These are phyloP conservation scores for Chaetomiaceae sp. DNA, from an alignment of 2,329 filamentous ascomycete species.

Conservation along the genomic window DNA sequence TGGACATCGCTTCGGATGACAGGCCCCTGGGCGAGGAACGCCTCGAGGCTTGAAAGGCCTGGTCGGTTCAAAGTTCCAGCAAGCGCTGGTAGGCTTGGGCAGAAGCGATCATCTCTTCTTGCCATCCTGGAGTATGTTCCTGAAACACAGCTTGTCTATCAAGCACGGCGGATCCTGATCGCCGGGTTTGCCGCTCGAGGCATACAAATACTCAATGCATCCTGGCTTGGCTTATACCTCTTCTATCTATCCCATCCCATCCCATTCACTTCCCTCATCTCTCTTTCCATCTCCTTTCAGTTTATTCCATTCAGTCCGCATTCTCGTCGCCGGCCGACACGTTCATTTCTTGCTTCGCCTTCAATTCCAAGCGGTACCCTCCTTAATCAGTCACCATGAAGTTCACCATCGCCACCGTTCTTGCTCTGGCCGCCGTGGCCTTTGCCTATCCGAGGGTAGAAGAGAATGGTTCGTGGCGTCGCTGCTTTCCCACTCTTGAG, in stretches of 20 bases:
- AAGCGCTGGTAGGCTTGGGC: background rate
- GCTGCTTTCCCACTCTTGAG: background rate
- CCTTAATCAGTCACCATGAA: constrained; percentile 45
- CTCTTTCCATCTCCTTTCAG: constrained; percentile 9
- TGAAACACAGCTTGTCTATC: constrained; percentile 26
- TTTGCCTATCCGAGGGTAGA: constrained; percentile 36
- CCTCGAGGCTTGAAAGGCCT: background rate
- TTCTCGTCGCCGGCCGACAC: constrained; percentile 52
- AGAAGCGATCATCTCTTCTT: constrained; percentile 14
- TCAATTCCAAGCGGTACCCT: constrained; percentile 20
- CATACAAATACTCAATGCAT: constrained; percentile 29
- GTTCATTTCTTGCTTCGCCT: constrained; percentile 29
- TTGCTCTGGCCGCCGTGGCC: constrained; percentile 44
- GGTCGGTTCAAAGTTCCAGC: background rate
- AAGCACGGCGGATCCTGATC: constrained; percentile 24
- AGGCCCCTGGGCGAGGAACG: too few relatives aligned
- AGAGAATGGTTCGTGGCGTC: constrained; percentile 25
- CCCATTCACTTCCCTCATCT: constrained; percentile 12
- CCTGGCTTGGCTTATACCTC: constrained; percentile 5
- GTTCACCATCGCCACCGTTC: constrained; percentile 44
- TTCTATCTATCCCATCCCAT: constrained; percentile 17
- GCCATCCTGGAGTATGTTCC: background rate
- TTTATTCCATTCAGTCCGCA: constrained; percentile 23
- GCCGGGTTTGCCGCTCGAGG: constrained; percentile 7
- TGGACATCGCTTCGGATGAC: background rate